Base-by-base conservation (phyloP, 805 yeast species). In the Priceomyces haplophilus region DNA sequence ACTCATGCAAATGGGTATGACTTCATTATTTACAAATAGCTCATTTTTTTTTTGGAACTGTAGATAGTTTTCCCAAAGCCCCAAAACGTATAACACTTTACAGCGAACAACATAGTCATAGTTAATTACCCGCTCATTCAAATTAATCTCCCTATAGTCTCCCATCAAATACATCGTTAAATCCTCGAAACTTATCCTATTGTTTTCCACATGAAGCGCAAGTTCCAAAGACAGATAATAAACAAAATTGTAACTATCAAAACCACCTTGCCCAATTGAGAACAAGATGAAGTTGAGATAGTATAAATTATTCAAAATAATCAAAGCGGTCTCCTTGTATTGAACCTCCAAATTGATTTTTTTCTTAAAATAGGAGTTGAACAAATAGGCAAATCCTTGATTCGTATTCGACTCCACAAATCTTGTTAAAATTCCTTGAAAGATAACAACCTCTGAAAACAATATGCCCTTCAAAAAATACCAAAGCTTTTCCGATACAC, bases 251-350 rank as follows among this genome's bases (percentile, higher is more conserved):
- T 79, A 83, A 10, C 78, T 70, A 43, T 79, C 80, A 53, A 81
- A 81, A 3, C 85, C 85, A 3, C 85, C 85, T 18, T 76, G 74
- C 0, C 87, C 87, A 7, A 81, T 72, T 17, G 75, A 63, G 21
- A 75, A 69, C 19, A 80, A 52, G 7, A 81, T 62, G 47, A 73
- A 79, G 47, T 76, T 69, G 39, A 72, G 36, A 46, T 73, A 58
- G 52, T 67, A 78, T 10, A 80, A 58, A 5, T 64, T 54, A 34
- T 66, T 66, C 25, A 78, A 52, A 0, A 76, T 57, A 21, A 53
- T 51, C 34, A 54, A 46, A 23, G 67, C 49, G 7, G 65, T 49
- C 17, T 59, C 56, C 8, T 53, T 43, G 41, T 65, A 66, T 25
- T 62, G 58, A 7, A 18, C 32, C 35, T 62, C 66, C n/a, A 59